Conservation (phyloP, 805 yeast genomes). For the Brettanomyces bruxellensis region DNA sequence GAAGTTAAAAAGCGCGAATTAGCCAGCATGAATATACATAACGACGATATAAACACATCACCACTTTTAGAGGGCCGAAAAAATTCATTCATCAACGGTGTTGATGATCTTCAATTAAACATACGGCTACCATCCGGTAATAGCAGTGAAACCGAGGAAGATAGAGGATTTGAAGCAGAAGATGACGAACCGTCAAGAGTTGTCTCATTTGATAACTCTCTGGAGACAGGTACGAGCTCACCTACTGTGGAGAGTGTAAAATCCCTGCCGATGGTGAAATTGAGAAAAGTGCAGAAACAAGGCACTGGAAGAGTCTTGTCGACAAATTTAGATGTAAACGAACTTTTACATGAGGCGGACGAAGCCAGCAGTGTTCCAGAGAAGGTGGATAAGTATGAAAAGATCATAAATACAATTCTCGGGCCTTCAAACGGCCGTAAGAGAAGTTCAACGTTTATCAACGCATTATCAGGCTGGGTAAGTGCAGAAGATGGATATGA, state of each 20-base stretch:
- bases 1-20: no score
- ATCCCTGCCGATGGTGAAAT: background rate
- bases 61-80: no score
- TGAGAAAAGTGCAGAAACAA: background rate
- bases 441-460: conserved; percentile 1
- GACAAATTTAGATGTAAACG: background rate
- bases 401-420: conserved; percentile 18
- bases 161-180: background rate
- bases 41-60: no score
- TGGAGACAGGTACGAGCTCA: no score
- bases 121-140: no score
- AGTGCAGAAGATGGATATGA: conserved; percentile 1
- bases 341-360: background rate
- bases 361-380: conserved; percentile 13
- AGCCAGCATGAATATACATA: no score
- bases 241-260: background rate
- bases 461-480: background rate
- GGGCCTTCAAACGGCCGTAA: conserved; percentile 8
- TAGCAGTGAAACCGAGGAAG: no score
- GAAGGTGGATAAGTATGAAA: conserved; percentile 22
- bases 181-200: background rate
- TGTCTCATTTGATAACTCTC: no score
- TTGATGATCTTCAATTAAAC: no score
- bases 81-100: no score
- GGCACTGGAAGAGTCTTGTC: background rate